A percentile compares a stretch with the other conserved stretches of the same genome.
Evolutionary conservation across 805 yeast species (phyloP).

Genomic region (Candida fluviatilis): DNA sequence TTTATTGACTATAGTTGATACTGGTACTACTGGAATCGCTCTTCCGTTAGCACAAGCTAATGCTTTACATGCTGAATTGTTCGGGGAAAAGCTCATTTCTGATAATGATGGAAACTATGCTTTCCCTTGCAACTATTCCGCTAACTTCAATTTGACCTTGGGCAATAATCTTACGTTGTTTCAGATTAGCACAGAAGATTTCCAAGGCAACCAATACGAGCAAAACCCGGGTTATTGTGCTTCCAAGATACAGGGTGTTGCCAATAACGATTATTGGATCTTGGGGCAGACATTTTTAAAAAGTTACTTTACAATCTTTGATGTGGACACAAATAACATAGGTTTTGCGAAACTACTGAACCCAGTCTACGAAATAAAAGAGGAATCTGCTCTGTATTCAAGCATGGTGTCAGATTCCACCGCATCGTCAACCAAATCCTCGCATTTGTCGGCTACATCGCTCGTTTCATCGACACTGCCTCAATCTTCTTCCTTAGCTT

Average conservation of each 20-base stretch:
- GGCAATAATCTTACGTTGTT: slow-evolving; percentile 35
- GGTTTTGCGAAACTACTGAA: slow-evolving; percentile 40
- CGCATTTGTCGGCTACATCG: slow-evolving; percentile 2
- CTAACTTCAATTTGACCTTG: slow-evolving; percentile 35
- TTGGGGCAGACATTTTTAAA: slow-evolving; percentile 61
- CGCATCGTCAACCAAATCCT: slow-evolving; percentile 1
- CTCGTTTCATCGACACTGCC: too few species aligned
- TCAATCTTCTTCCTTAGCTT: neutral
- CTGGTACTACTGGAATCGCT: slow-evolving; percentile 63
- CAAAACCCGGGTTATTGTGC: slow-evolving; percentile 51
- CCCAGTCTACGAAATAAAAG: neutral
- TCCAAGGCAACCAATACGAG: slow-evolving; percentile 49
- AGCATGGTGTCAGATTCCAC: neutral
- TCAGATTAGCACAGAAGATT: slow-evolving; percentile 35
- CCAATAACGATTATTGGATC: slow-evolving; percentile 45
- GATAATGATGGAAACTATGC: slow-evolving; percentile 61
- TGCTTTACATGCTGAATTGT: slow-evolving; percentile 41
- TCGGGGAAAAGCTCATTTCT: slow-evolving; percentile 44
- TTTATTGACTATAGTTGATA: slow-evolving; percentile 53
- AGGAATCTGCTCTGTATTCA: neutral
- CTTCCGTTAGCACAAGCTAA: slow-evolving; percentile 54
- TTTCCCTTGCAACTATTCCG: slow-evolving; percentile 49
- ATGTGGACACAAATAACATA: slow-evolving; percentile 43
- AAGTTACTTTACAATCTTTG: slow-evolving; percentile 54
- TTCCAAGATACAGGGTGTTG: slow-evolving; percentile 60